Evolutionary conservation across 768 basidiomycete genomes (phyloP).

Genomic region (Pleurotus citrinopileatus): DNA sequence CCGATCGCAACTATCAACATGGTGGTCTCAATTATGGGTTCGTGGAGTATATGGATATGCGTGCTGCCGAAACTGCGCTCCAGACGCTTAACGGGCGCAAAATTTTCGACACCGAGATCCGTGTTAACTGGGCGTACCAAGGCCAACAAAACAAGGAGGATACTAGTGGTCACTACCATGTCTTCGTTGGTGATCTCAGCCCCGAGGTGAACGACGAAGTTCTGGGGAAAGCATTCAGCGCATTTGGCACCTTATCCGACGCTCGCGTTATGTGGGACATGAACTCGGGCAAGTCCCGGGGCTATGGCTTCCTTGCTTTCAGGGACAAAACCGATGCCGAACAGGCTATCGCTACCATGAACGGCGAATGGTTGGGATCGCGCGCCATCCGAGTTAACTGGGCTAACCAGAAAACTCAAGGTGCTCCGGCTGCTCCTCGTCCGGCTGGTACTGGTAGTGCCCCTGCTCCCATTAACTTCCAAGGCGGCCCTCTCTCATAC

Average conservation of each 20-base stretch:
- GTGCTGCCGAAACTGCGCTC: constrained; percentile 97
- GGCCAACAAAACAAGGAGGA: constrained; percentile 99
- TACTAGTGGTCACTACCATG: constrained; percentile 95
- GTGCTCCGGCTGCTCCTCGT: constrained; percentile 43
- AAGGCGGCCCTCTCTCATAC: constrained; percentile 85
- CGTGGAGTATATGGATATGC: constrained; percentile 99
- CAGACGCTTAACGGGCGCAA: constrained; percentile 98
- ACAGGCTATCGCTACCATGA: constrained; percentile 99
- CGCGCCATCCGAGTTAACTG: constrained; percentile 99
- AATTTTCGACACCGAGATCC: constrained; percentile 99
- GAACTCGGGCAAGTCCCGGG: constrained; percentile 98
- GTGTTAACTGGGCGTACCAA: constrained; percentile 99
- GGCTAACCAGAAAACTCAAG: constrained; percentile 99
- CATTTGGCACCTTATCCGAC: constrained; percentile 95
- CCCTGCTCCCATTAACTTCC: constrained; percentile 89
- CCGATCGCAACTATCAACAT: constrained; percentile 98
- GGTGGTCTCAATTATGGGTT: constrained; percentile 99
- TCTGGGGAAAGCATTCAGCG: constrained; percentile 93
- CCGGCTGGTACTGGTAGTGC: constrained; percentile 53
- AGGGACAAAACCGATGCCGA: constrained; percentile 99
- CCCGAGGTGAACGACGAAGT: constrained; percentile 99
- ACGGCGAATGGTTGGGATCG: constrained; percentile 98
- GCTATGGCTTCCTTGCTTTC: constrained; percentile 98
- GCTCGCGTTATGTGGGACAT: constrained; percentile 99
- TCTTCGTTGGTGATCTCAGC: constrained; percentile 99